A percentile compares a stretch with the other conserved stretches of the same genome.
Conservation (phyloP, 495 filamentous ascomycete species). For the Penicillium lividum region DNA sequence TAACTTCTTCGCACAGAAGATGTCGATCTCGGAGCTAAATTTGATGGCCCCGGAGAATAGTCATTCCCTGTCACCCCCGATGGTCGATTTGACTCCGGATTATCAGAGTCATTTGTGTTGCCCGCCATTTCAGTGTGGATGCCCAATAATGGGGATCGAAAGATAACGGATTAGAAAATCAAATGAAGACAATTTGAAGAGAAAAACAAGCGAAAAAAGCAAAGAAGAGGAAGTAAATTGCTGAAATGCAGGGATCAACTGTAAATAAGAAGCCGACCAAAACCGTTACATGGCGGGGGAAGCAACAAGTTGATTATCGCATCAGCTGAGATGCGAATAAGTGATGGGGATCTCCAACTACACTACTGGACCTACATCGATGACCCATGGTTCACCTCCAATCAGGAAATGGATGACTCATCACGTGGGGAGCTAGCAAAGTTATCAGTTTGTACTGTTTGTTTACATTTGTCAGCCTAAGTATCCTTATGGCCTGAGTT, state of each 20-base stretch:
- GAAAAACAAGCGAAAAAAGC: neutral
- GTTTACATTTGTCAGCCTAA: neutral
- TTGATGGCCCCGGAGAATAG: constrained; percentile 5
- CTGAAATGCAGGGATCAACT: neutral
- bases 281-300: constrained; percentile 3
- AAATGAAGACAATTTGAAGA: constrained; percentile 2
- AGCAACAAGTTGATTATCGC: constrained; percentile 5
- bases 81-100: constrained; percentile 15
- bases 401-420: constrained; percentile 16
- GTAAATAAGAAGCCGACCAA: neutral
- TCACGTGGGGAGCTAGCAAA: constrained; percentile 18
- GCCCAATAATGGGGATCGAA: neutral
- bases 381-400: constrained; percentile 20
- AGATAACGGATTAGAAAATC: constrained; percentile 6
- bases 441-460: constrained; percentile 3
- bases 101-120: constrained; percentile 20
- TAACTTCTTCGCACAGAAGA: constrained; percentile 36
- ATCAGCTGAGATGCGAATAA: constrained; percentile 20
- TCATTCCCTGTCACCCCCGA: constrained; percentile 17
- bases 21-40: constrained; percentile 23
- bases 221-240: constrained; percentile 10
- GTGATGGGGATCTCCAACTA: no score
- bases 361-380: neutral
- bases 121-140: constrained; percentile 19
- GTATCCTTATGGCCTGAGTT: neutral